A percentile compares a stretch with the other conserved stretches of the same genome.
Conservation (phyloP, 139 green algal species). For the Tetradesmus obliquus region DNA sequence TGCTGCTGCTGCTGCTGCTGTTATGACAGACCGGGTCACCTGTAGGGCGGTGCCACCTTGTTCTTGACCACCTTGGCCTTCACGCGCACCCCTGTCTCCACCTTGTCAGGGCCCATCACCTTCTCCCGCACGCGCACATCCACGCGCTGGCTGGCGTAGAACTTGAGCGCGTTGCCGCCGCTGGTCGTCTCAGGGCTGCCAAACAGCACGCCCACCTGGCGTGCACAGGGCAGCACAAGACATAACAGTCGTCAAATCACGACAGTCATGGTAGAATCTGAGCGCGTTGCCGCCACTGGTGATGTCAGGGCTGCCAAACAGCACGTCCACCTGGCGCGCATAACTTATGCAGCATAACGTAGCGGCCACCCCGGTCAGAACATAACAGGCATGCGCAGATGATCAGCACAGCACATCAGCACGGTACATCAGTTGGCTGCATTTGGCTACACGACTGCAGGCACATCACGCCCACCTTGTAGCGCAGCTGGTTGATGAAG, state of each 20-base stretch:
- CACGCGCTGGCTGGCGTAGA: constrained; percentile 80
- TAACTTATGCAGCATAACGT: too few species aligned
- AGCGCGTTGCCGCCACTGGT: constrained; percentile 94
- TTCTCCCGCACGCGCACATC: constrained; percentile 33
- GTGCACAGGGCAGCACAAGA: neutral
- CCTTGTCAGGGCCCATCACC: constrained; percentile 70
- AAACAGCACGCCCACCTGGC: constrained; percentile 88
- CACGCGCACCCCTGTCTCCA: constrained; percentile 73
- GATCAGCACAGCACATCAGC: neutral
- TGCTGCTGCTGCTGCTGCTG: too few species aligned
- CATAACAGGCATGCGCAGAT: neutral
- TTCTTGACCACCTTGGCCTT: constrained; percentile 92
- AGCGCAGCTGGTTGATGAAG: constrained; percentile 94
- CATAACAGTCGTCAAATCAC: neutral
- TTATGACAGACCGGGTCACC: neutral
- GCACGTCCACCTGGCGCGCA: too few species aligned
- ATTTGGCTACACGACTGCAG: neutral
- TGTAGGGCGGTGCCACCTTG: constrained; percentile 76
- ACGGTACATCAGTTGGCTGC: neutral
- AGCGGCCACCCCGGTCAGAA: neutral
- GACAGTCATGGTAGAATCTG: constrained; percentile 84
- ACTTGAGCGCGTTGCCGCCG: constrained; percentile 97
- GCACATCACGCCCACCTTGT: constrained; percentile 73
- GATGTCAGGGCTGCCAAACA: constrained; percentile 85
- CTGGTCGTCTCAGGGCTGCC: constrained; percentile 92